These are phyloP conservation scores for Bipolaris victoriae DNA, from an alignment of 2,329 filamentous ascomycete genomes.

Conservation along the genomic window DNA sequence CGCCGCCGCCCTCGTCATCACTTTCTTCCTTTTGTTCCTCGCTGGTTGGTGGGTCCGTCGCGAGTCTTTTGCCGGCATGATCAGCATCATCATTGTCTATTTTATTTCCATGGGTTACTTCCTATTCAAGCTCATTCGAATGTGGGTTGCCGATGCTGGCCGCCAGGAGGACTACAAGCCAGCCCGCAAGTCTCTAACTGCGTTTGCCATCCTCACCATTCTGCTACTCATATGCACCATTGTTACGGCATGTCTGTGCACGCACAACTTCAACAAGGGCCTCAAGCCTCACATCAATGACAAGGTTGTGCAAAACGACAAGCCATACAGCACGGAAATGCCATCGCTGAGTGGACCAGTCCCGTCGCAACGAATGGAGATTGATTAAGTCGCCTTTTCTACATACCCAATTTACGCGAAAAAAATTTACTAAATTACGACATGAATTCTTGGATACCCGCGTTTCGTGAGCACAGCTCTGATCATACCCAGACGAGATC, in stretches of 20 bases:
- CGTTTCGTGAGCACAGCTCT: constrained; percentile 38
- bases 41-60: constrained; percentile 85
- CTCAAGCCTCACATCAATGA: constrained; percentile 83
- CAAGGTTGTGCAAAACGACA: constrained; percentile 58
- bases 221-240: constrained; percentile 89
- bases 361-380: constrained; percentile 53
- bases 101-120: constrained; percentile 92
- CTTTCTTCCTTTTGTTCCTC: constrained; percentile 83
- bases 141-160: constrained; percentile 70
- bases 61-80: constrained; percentile 81
- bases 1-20: constrained; percentile 86
- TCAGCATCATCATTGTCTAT: constrained; percentile 79
- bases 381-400: constrained; percentile 40
- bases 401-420: constrained; percentile 20
- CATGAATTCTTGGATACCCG: constrained; percentile 31
- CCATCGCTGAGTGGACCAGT: constrained; percentile 55
- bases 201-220: constrained; percentile 93
- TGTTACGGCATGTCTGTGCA: constrained; percentile 82
- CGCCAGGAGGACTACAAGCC: constrained; percentile 68
- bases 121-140: constrained; percentile 96
- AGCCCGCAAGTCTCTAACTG: constrained; percentile 83
- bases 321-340: constrained; percentile 59
- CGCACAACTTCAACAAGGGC: constrained; percentile 86
- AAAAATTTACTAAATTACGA: constrained; percentile 24
- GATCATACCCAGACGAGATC: constrained; percentile 29